Evolutionary conservation across 768 basidiomycete species (phyloP), one percentile per base, ranked within the genome.

Genomic region (Gymnopilus junonius): DNA sequence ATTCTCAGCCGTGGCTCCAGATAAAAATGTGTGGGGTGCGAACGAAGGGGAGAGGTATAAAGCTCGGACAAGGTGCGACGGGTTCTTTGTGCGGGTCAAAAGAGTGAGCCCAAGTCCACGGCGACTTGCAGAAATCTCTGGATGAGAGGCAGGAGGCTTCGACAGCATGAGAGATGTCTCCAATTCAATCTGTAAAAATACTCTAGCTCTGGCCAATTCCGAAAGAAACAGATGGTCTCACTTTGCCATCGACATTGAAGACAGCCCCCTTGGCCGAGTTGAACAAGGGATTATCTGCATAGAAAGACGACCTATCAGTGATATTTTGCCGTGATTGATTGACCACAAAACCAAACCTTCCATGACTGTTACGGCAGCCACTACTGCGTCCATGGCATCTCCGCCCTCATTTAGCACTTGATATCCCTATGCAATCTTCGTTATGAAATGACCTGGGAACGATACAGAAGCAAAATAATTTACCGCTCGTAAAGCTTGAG

Each of bases 151-250:
- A 1, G 93, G 93, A 0, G 93, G 91, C 61, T 85, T 87, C 46
- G 92, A 93, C 15, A 93, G 80, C 89, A 93, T 92, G 62, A 95
- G 66, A 5, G 92, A 93, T 1, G 89, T 80, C 73, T 94, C 93
- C 2, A 95, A 82, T 75, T 95, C 93, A 67, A 89, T 92, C 92
- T 94, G 35, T 20, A 45, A 21, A 42, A 17, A 67, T 1, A 48
- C 29, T 32, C 43, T 8, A 35, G 48, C 54, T 23, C 40, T 29
- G 35, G 8, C 17, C 27, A 10, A 48, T 12, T 51, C 10, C 12
- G 29, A 35, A 15, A 31, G 35, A 23, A n/a, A 57, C 15, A n/a
- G 23, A n/a, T 54, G 37, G 27, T 42, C 73, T 50, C 58, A 91
- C 92, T 82, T 93, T 92, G 46, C 93, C 92, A 8, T 79, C 91